These are phyloP conservation scores for Pyrenophora seminiperda DNA, from an alignment of 2,329 filamentous ascomycete genomes.

Conservation along the genomic window DNA sequence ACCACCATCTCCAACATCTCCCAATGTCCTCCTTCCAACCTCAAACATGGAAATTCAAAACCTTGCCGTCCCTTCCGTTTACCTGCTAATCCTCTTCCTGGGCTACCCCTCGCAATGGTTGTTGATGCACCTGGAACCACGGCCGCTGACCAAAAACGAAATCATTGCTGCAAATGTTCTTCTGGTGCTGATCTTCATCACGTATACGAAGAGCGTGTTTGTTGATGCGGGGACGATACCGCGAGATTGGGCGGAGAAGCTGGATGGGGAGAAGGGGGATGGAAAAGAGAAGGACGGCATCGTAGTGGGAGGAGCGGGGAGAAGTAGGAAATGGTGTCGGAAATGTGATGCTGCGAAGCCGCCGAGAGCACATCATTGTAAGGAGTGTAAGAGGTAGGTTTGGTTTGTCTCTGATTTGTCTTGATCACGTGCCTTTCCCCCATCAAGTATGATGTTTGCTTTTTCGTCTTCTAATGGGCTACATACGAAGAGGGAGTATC, in stretches of 20 bases:
- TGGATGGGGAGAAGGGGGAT: not conserved
- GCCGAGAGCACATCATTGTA: constrained; percentile 80
- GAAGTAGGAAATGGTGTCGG: constrained; percentile 67
- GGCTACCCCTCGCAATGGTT: constrained; percentile 74
- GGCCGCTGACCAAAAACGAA: constrained; percentile 63
- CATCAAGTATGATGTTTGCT: not conserved
- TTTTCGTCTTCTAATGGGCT: too few species aligned
- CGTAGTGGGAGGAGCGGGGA: not conserved
- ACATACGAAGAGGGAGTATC: too few species aligned
- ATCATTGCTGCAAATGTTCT: constrained; percentile 69
- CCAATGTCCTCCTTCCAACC: not conserved
- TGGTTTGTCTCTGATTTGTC: not conserved
- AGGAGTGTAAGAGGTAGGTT: constrained; percentile 66
- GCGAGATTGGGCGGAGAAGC: constrained; percentile 25
- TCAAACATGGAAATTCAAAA: constrained; percentile 34
- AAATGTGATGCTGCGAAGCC: constrained; percentile 78
- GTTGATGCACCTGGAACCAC: constrained; percentile 63
- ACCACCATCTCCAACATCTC: too few species aligned
- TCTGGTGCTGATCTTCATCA: constrained; percentile 68
- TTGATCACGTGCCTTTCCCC: not conserved
- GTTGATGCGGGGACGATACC: constrained; percentile 64
- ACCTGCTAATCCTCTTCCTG: constrained; percentile 69
- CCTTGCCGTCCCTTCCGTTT: constrained; percentile 72
- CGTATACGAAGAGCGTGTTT: constrained; percentile 69
- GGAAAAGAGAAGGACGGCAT: not conserved